Percentiles rank a stretch among this genome's conserved stretches.
These are phyloP conservation scores for Nigrospora osmanthi DNA, from an alignment of 2,329 filamentous ascomycete genomes.

Conservation along the genomic window DNA sequence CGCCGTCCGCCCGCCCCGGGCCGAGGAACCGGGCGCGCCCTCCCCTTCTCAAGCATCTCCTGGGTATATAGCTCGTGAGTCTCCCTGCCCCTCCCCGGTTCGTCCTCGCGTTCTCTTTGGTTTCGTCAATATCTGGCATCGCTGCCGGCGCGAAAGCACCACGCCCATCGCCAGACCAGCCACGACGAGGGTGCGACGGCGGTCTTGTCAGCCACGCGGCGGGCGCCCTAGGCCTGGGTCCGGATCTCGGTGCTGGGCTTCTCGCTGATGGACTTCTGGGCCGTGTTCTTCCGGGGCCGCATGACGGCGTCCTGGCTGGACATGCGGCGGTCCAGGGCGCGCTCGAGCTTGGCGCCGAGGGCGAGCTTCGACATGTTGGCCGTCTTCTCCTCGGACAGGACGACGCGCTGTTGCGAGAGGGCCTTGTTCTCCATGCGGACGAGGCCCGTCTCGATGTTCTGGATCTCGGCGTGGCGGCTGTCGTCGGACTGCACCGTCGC, in stretches of 20 bases:
- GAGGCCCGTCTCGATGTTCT: constrained; percentile 69
- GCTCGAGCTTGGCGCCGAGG: constrained; percentile 82
- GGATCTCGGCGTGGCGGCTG: constrained; percentile 49
- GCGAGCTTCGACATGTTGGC: constrained; percentile 80
- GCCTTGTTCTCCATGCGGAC: constrained; percentile 87
- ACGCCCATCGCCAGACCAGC: too few relatives aligned
- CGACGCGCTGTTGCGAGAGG: constrained; percentile 73
- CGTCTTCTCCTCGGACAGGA: constrained; percentile 70
- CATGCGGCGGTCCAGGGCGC: constrained; percentile 81
- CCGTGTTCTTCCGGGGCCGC: constrained; percentile 45
- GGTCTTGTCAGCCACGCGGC: too few relatives aligned
- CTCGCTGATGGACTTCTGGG: constrained; percentile 10
- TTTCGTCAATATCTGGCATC: too few relatives aligned
- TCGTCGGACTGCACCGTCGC: constrained; percentile 48
- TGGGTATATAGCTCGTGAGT: too few relatives aligned
- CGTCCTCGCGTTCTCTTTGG: too few relatives aligned
- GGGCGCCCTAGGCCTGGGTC: not conserved
- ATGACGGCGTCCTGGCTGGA: constrained; percentile 82
- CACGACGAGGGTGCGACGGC: too few relatives aligned
- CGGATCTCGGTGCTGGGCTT: constrained; percentile 7
- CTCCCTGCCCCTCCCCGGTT: too few relatives aligned
- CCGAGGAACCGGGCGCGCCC: too few relatives aligned
- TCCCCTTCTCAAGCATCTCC: too few relatives aligned
- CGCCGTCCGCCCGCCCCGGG: too few relatives aligned
- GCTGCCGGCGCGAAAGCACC: too few relatives aligned